phyloP scores from a whole-genome alignment of 2,329 filamentous ascomycete species.

The Cytospora chrysosperma region DNA sequence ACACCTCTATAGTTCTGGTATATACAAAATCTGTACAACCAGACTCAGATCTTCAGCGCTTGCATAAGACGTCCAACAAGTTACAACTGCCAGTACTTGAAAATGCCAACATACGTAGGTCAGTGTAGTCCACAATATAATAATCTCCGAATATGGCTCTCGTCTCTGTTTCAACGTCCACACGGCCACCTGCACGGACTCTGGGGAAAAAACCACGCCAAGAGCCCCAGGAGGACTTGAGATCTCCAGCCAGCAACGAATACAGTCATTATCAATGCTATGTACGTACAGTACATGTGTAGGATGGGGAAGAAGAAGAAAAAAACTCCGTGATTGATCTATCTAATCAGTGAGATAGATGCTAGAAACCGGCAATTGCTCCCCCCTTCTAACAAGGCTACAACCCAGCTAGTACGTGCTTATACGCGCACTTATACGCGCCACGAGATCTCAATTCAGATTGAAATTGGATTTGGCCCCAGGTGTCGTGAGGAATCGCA shows the following conservation, averaged over 20 bases:
- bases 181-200: conserved; percentile 7
- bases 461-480: conserved; percentile 1
- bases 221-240: no score
- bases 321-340: background rate
- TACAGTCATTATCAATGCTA: background rate
- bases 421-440: no score
- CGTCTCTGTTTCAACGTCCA: background rate
- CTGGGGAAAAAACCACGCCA: conserved; percentile 3
- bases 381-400: background rate
- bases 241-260: no score
- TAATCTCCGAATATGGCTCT: background rate
- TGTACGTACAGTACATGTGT: background rate
- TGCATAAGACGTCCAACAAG: no score
- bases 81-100: no score
- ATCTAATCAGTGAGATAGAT: conserved; percentile 4
- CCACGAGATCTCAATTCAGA: background rate
- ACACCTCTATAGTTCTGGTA: background rate
- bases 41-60: background rate
- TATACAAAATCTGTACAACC: background rate
- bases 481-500: conserved; percentile 5
- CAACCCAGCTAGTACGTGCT: no score
- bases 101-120: no score
- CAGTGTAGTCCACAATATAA: no score
- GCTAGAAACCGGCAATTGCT: no score
- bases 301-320: background rate